Conservation (phyloP, 2,329 filamentous ascomycete species). For the Talaromyces albobiverticillius region DNA sequence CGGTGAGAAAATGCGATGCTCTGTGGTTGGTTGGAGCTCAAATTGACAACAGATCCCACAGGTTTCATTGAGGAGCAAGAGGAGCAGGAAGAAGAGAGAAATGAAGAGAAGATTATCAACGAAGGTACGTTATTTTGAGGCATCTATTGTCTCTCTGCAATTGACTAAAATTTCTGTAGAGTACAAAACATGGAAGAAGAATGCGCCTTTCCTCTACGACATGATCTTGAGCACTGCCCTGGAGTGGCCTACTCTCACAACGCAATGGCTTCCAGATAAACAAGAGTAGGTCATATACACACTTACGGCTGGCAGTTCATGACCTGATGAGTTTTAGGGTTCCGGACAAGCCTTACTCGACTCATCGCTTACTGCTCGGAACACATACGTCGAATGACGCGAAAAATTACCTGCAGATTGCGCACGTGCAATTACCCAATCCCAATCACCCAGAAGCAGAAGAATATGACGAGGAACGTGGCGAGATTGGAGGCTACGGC, state of each 20-base stretch:
- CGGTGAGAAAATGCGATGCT: conserved; percentile 17
- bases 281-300: conserved; percentile 58
- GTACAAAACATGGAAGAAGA: conserved; percentile 99
- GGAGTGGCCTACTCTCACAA: conserved; percentile 95
- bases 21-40: not conserved
- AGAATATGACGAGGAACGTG: conserved; percentile 87
- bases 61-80: conserved; percentile 38
- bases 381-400: conserved; percentile 88
- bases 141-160: not conserved
- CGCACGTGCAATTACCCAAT: conserved; percentile 89
- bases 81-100: conserved; percentile 68
- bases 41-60: conserved; percentile 16
- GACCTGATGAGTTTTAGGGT: conserved; percentile 45
- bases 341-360: conserved; percentile 80
- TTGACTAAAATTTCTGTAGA: conserved; percentile 51
- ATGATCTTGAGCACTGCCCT: conserved; percentile 93
- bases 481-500: conserved; percentile 91
- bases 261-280: conserved; percentile 96
- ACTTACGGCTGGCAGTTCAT: not conserved
- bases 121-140: conserved; percentile 58
- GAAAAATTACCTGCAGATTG: conserved; percentile 91
- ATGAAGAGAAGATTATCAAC: conserved; percentile 85
- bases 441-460: conserved; percentile 66
- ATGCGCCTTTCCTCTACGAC: conserved; percentile 96
- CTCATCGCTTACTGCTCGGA: conserved; percentile 86